Evolutionary conservation across 768 basidiomycete genomes (phyloP), one percentile per base, ranked within the genome.

Genomic region (Plicaturopsis crispa): DNA sequence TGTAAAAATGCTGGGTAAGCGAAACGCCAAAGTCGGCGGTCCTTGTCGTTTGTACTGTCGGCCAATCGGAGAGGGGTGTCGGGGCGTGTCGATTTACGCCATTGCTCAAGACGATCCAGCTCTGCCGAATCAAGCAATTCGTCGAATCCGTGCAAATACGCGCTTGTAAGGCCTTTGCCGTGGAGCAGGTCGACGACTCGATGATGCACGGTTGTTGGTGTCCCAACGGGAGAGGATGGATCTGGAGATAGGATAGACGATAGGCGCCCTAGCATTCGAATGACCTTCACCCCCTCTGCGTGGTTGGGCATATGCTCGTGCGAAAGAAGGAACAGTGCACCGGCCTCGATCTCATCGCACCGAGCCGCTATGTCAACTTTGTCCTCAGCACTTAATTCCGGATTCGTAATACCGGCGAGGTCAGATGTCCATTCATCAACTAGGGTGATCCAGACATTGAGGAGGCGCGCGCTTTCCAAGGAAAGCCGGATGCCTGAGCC

Each of bases 1-100:
- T 73, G 75, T 40, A 87, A 65, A 48, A 89, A 70, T 8, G 65
- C 53, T 3, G 88, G 81, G 46, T 77, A 84, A 34, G 85, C 57
- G 50, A 78, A 79, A 39, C 76, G 68, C 88, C 88, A 91, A 14
- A 91, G 61, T 33, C 69, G 74, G 35, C 72, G 71, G 51, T 91
- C 88, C 35, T 73, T 68, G 26, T 76, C 71, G 31, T 78, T 67
- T 5, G 63, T 59, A 54, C 87, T 89, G 41, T 87, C 84, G 7
- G 78, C 84, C 36, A 91, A 73, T 16, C 75, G 72, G 10, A 89
- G 60, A 10, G 78, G 66, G 20, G 77, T 59, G 41, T 84, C 82
- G 1, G 61, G 56, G 33, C 68, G 69, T 18, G 63, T 64, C 5
- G 72, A 72, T 36, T 78, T 67, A 46, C 66, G 66, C 84, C 84